Percentiles rank a stretch among this genome's conserved stretches.
Conservation (phyloP, 768 basidiomycete species). For the Collybiopsis luxurians region DNA sequence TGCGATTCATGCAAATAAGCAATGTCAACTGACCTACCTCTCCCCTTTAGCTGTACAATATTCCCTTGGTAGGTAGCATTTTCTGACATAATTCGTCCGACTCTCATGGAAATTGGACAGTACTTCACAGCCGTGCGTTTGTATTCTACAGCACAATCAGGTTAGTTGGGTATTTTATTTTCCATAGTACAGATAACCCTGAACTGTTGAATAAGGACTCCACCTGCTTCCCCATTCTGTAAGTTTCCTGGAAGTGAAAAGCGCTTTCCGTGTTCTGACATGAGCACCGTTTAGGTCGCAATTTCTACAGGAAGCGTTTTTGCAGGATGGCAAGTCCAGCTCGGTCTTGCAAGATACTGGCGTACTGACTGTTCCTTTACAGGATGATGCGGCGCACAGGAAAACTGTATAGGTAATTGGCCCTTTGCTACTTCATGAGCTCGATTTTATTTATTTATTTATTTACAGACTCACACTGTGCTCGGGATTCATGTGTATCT, state of each 20-base stretch:
- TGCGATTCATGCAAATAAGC: slow-evolving; percentile 5
- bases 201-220: slow-evolving; percentile 45
- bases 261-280: slow-evolving; percentile 15
- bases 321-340: slow-evolving; percentile 68
- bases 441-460: too few species aligned
- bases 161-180: slow-evolving; percentile 36
- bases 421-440: background rate
- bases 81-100: slow-evolving; percentile 9
- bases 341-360: too few species aligned
- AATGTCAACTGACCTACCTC: slow-evolving; percentile 14
- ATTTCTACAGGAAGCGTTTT: slow-evolving; percentile 83
- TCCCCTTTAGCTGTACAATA: slow-evolving; percentile 67
- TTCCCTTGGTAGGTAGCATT: slow-evolving; percentile 62
- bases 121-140: slow-evolving; percentile 85
- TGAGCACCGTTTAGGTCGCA: slow-evolving; percentile 50
- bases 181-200: background rate
- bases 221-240: slow-evolving; percentile 92
- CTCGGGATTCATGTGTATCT: slow-evolving; percentile 57
- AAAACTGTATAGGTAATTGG: slow-evolving; percentile 43
- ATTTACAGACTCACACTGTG: slow-evolving; percentile 64
- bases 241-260: slow-evolving; percentile 26
- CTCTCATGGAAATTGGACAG: slow-evolving; percentile 29
- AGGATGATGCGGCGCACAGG: slow-evolving; percentile 89
- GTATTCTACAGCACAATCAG: slow-evolving; percentile 65
- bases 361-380: too few species aligned